Base-by-base conservation (phyloP, 1,284 basidiomycete species). In the Trichosporon sp. region DNA sequence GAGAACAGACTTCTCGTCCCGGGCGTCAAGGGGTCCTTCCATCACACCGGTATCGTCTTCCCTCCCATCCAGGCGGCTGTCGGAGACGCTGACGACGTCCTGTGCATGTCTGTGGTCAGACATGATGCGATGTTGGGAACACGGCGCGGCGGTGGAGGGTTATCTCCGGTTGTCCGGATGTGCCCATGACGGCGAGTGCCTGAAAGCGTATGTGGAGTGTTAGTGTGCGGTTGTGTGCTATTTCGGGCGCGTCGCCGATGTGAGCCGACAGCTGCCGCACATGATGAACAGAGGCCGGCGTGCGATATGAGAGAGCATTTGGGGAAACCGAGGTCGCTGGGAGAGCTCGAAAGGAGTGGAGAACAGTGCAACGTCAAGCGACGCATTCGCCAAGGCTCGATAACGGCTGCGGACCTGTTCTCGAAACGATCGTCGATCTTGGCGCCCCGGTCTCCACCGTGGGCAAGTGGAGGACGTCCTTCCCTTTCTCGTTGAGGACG, bases 31-130 rank as follows among this genome's bases (percentile, higher is more conserved):
- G 4, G 29, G 47, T 7, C 11, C 9, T 5, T 25, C n/a, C n/a
- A 2, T 51, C 21, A 21, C 47, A 21, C 47, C 18, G 47, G 23
- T 34, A 12, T 5, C 9, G 47, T 25, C 23, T n/a, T 51, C 47
- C 21, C 23, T 25, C 23, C 3, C 21, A 7, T 21, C 47, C 68
- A 77, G 29, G 76, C 79, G 74, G 76, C 78, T 67, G 68, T 74
- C 15, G 70, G 72, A 12, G 56, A 60, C 27, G 7, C 56, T 29
- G 18, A 5, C 32, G 7, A 31, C 56, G 29, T 60, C 56, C 15
- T 23, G 18, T 13, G 29, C 29, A 23, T 31, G 15, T 9, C 23
- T 13, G 56, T 7, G 18, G 29, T 31, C 56, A n/a, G 56, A 60
- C 56, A 60, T 60, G 56, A 8, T 60, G 56, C 27, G 27, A 60